Evolutionary conservation across 2,329 filamentous ascomycete genomes (phyloP), one percentile per base, ranked within the genome.

Genomic region (Proliferodiscus dingleyae): DNA sequence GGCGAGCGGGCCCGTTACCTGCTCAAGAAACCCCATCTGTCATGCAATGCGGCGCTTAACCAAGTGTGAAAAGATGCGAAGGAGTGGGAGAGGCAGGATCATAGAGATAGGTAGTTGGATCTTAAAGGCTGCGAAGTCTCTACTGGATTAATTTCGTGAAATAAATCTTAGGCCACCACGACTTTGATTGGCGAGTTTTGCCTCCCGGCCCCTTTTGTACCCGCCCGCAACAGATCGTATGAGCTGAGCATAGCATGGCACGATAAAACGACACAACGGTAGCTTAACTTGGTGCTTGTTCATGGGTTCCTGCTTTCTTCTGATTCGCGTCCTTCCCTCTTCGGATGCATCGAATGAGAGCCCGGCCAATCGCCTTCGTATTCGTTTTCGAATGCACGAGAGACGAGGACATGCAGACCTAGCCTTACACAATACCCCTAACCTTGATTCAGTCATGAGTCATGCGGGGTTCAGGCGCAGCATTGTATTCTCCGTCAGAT

Each of bases 21-120:
- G 34, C 45, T 63, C 61, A 32, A 62, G 53, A 39, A 63, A 26
- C 24, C 61, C 60, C 61, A 63, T 63, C 36, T 42, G 50, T 47
- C 15, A 41, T 33, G 24, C 24, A 32, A 38, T 33, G 41, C 19
- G 39, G 46, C 18, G 30, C 33, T 16, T 28, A 19, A 24, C 13
- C 16, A 32, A 16, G 37, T 23, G 42, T 26, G 23, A 18, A 46
- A 22, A 19, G 23, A 11, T 37, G 39, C 21, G 40, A 30, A 29
- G 37, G 18, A 39, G 16, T 28, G n/a, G 40, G 38, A 34, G 29
- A 18, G 23, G 43, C 19, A 4, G 28, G 40, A 37, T 15, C 9
- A 32, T 26, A 21, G 42, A 30, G 32, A 34, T 37, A 38, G 11
- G 11, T 6, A 26, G 24, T 26, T 6, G 24, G 11, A 26, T 26